phyloP scores from a whole-genome alignment of 2,329 filamentous ascomycete species.

The Tetracladium maxilliforme region DNA sequence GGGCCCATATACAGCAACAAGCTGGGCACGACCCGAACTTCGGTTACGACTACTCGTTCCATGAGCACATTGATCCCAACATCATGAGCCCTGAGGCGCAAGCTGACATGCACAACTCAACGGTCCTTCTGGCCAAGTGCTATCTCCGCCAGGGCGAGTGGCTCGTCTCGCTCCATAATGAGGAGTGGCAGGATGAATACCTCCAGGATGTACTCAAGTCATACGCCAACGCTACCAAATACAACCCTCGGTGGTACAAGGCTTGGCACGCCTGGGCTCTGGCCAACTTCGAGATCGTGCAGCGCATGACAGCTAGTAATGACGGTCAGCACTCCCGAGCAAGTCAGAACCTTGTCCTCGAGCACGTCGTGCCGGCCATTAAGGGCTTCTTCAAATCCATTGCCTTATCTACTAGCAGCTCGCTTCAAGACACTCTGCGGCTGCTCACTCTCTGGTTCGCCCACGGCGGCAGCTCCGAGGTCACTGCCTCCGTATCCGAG shows the following conservation, averaged over 20 bases:
- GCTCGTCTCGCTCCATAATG: conserved; percentile 73
- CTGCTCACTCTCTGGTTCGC: conserved; percentile 93
- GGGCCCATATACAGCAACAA: conserved; percentile 31
- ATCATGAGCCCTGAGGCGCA: conserved; percentile 33
- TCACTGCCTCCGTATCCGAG: conserved; percentile 77
- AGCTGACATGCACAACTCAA: conserved; percentile 11
- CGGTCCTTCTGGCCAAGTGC: conserved; percentile 76
- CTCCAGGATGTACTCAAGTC: conserved; percentile 83
- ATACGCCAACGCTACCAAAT: conserved; percentile 82
- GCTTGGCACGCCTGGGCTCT: conserved; percentile 98
- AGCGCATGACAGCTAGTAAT: conserved; percentile 54
- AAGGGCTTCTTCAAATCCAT: conserved; percentile 97
- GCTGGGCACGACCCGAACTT: conserved; percentile 27
- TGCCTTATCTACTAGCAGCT: conserved; percentile 77
- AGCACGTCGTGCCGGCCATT: conserved; percentile 89
- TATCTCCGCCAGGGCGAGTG: conserved; percentile 95
- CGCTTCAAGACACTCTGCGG: conserved; percentile 85
- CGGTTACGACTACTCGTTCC: conserved; percentile 32
- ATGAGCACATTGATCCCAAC: conserved; percentile 27
- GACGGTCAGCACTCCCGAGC: conserved; percentile 30
- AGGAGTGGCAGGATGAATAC: conserved; percentile 77
- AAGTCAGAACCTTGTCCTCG: conserved; percentile 47
- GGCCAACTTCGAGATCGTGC: conserved; percentile 97
- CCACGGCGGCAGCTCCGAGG: conserved; percentile 76
- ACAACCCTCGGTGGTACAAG: conserved; percentile 94